Evolutionary conservation across 768 basidiomycete genomes (phyloP).

Genomic region (Mycena alexandri): DNA sequence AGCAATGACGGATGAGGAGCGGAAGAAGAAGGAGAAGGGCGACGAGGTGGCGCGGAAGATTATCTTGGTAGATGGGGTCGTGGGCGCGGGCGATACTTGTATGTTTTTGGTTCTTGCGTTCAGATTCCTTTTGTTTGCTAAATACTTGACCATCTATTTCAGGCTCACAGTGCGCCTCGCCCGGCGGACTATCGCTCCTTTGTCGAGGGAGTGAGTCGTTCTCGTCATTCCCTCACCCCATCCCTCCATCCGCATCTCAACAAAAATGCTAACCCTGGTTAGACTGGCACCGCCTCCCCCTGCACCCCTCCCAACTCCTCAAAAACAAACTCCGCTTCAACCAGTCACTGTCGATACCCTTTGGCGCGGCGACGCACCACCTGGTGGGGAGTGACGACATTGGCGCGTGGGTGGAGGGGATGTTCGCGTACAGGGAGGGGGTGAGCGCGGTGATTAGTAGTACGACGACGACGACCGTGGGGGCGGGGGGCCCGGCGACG

Average conservation of each 20-base stretch:
- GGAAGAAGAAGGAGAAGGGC: no score
- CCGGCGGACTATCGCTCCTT: slow-evolving; percentile 18
- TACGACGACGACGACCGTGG: no score
- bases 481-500: no score
- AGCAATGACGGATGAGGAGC: no score
- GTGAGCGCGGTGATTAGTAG: no score
- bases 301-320: neutral
- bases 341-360: neutral
- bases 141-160: neutral
- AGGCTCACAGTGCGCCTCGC: slow-evolving; percentile 29
- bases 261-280: no score
- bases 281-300: slow-evolving; percentile 18
- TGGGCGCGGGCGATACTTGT: slow-evolving; percentile 29
- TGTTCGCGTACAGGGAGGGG: neutral
- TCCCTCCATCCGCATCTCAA: no score
- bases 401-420: neutral
- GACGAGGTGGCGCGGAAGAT: no score
- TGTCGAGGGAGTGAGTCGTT: slow-evolving; percentile 18
- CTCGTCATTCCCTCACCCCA: neutral
- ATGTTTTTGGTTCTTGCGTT: neutral
- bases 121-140: no score
- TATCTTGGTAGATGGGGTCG: slow-evolving; percentile 5
- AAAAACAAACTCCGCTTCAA: slow-evolving; percentile 1
- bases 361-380: neutral
- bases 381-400: neutral